Percentiles rank a stretch among this genome's conserved stretches.
Conservation (phyloP, 257 asterid genomes). For the Solanum bukasovii region DNA sequence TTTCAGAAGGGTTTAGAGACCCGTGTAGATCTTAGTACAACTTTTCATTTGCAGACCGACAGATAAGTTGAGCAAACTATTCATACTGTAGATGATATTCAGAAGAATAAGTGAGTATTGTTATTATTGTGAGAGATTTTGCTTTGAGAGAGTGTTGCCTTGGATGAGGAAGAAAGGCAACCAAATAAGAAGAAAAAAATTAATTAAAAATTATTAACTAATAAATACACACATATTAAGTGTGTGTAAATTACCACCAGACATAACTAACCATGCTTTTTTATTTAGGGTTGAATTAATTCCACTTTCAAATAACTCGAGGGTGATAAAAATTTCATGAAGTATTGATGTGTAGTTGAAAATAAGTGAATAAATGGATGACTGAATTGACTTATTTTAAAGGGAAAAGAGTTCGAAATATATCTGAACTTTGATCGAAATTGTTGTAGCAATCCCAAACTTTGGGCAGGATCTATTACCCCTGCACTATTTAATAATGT, state of each 20-base stretch:
- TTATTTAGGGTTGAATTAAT: neutral
- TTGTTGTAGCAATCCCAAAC: no score
- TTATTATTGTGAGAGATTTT: neutral
- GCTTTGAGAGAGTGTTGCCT: neutral
- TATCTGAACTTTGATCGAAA: no score
- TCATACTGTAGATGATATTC: neutral
- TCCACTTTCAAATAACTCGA: no score
- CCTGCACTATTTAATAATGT: no score
- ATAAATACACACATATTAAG: neutral
- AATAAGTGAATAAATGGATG: neutral
- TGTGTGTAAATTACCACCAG: neutral
- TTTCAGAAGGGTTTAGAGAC: neutral
- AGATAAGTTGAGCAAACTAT: neutral
- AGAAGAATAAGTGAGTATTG: neutral
- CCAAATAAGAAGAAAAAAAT: neutral
- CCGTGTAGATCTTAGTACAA: neutral
- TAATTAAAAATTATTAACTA: no score
- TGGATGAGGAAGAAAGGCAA: neutral
- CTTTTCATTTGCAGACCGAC: neutral
- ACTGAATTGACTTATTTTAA: neutral
- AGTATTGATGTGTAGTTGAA: neutral
- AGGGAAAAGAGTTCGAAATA: neutral
- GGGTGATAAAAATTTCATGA: neutral
- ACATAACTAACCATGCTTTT: neutral
- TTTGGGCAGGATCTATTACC: no score